phyloP scores from a whole-genome alignment of 208 protist genomes.

The Crithidia expoeki region DNA sequence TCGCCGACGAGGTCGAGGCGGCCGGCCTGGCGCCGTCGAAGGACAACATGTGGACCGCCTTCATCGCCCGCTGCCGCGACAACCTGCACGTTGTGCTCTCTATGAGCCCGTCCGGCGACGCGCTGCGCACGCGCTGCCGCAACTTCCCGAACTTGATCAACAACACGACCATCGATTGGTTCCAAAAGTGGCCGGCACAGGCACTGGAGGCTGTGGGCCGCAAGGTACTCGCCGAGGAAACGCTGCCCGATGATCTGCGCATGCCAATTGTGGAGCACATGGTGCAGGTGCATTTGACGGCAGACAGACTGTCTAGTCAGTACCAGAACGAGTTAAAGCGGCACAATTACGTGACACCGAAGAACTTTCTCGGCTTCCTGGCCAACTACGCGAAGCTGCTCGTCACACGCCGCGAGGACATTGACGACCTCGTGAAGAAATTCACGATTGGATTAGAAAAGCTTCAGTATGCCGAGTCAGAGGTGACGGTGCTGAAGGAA shows the following conservation, averaged over 20 bases:
- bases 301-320: slow-evolving; percentile 82
- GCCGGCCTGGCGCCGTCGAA: slow-evolving; percentile 90
- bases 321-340: slow-evolving; percentile 95
- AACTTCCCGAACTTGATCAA: slow-evolving; percentile 99
- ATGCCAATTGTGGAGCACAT: slow-evolving; percentile 94
- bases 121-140: slow-evolving; percentile 95
- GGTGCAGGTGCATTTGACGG: slow-evolving; percentile 95
- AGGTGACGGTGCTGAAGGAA: slow-evolving; percentile 96
- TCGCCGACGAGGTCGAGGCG: slow-evolving; percentile 91
- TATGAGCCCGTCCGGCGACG: slow-evolving; percentile 98
- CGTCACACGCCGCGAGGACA: slow-evolving; percentile 91
- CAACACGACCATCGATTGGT: slow-evolving; percentile 99
- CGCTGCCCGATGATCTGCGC: slow-evolving; percentile 89
- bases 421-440: slow-evolving; percentile 94
- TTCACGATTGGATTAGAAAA: slow-evolving; percentile 97
- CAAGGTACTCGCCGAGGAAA: slow-evolving; percentile 86
- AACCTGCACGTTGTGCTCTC: slow-evolving; percentile 98
- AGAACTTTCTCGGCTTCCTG: slow-evolving; percentile 99
- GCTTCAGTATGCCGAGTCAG: slow-evolving; percentile 94
- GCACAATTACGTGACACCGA: slow-evolving; percentile 98
- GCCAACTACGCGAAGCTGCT: slow-evolving; percentile 96
- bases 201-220: slow-evolving; percentile 95
- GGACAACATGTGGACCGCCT: slow-evolving; percentile 97
- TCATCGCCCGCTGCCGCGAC: slow-evolving; percentile 97
- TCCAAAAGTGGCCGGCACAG: slow-evolving; percentile 97